Evolutionary conservation across 805 yeast species (phyloP).

Genomic region (Suhomyces sp.): DNA sequence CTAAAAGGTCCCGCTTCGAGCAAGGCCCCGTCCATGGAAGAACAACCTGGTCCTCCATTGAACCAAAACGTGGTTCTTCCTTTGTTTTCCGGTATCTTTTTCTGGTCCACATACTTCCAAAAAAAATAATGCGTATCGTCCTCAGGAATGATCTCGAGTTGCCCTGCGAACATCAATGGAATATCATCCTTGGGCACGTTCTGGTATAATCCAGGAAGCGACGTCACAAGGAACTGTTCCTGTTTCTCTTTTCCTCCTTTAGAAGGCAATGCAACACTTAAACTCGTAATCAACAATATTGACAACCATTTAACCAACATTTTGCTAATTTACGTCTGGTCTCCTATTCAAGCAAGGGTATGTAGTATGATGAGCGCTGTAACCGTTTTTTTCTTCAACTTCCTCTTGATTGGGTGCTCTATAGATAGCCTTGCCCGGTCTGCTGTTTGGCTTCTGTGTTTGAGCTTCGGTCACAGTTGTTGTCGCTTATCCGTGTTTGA

Average conservation of each 20-base stretch:
- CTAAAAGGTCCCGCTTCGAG: constrained; percentile 91
- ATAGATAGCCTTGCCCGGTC: not conserved
- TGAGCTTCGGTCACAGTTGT: not conserved
- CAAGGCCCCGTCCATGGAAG: constrained; percentile 95
- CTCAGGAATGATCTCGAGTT: constrained; percentile 53
- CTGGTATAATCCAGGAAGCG: constrained; percentile 37
- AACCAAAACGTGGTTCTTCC: constrained; percentile 75
- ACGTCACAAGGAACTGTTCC: constrained; percentile 25
- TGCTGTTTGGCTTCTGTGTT: not conserved
- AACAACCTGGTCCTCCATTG: constrained; percentile 98
- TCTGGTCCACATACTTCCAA: constrained; percentile 60
- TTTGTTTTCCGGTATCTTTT: constrained; percentile 27
- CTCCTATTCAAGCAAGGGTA: not conserved
- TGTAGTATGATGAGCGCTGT: not conserved
- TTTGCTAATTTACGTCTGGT: not conserved
- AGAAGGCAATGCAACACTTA: constrained; percentile 6
- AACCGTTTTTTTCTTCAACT: too few species aligned
- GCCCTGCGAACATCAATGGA: constrained; percentile 65
- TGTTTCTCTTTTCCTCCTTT: constrained; percentile 9
- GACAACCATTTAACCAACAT: not conserved
- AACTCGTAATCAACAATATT: not conserved
- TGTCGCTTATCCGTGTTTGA: not conserved
- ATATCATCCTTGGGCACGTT: constrained; percentile 31
- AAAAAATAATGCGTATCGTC: constrained; percentile 65
- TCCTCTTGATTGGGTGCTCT: not conserved